phyloP scores from a whole-genome alignment of 1,284 basidiomycete genomes.

The Sporisorium scitamineum region DNA sequence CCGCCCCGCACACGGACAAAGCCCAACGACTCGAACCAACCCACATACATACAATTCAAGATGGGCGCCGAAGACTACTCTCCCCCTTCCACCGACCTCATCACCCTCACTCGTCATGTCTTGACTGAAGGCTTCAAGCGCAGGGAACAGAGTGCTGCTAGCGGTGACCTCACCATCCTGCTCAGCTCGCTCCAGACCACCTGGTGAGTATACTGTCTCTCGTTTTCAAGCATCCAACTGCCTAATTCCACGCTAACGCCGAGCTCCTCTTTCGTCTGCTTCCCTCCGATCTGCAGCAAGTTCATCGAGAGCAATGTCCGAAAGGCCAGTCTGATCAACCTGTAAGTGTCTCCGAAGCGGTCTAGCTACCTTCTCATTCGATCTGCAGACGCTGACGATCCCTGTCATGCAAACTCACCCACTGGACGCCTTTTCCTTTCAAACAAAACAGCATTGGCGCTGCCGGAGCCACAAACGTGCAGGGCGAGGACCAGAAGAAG shows the following conservation, averaged over 20 bases:
- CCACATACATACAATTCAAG: constrained; percentile 12
- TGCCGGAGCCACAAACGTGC: constrained; percentile 94
- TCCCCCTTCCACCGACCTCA: constrained; percentile 64
- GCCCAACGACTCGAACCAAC: not conserved
- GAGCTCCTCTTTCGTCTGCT: too few species aligned
- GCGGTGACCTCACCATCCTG: constrained; percentile 91
- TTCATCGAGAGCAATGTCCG: constrained; percentile 99
- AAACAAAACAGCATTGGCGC: constrained; percentile 80
- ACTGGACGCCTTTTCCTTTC: not conserved
- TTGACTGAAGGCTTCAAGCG: constrained; percentile 61
- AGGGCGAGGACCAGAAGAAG: constrained; percentile 99
- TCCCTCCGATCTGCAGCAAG: constrained; percentile 68
- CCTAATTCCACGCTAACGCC: not conserved
- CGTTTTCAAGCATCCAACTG: too few species aligned
- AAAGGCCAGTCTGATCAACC: constrained; percentile 95
- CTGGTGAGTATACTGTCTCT: constrained; percentile 60
- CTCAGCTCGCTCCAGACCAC: constrained; percentile 91
- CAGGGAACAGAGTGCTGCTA: constrained; percentile 51
- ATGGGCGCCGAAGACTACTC: constrained; percentile 57
- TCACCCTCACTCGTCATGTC: constrained; percentile 68
- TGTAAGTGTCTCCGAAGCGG: constrained; percentile 74
- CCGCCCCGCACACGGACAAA: not conserved
- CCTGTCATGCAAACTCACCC: not conserved
- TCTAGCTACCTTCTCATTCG: too few species aligned
- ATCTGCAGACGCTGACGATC: not conserved